Conservation (phyloP, 495 filamentous ascomycete genomes). For the Neurospora terricola region DNA sequence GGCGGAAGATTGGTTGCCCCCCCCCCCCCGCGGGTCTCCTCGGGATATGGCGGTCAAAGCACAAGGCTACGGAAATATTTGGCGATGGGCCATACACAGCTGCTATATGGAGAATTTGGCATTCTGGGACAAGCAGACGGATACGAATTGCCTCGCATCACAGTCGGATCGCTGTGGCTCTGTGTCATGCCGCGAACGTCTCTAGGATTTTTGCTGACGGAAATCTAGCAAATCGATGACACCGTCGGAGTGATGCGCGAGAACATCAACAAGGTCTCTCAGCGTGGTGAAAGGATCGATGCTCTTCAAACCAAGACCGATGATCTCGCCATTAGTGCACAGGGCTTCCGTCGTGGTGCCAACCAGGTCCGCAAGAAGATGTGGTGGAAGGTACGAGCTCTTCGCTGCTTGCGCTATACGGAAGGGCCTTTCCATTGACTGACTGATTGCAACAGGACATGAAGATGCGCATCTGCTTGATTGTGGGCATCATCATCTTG, state of each 20-base stretch:
- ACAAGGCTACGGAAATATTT: neutral
- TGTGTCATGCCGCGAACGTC: neutral
- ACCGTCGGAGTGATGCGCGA: constrained; percentile 88
- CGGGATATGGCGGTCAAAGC: neutral
- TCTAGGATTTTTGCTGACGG: constrained; percentile 3
- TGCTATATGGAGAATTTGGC: neutral
- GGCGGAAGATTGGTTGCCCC: neutral
- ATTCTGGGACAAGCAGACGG: neutral
- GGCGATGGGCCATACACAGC: neutral
- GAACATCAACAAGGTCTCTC: constrained; percentile 85
- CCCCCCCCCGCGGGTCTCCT: neutral
- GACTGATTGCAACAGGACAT: constrained; percentile 50
- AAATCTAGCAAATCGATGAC: constrained; percentile 82
- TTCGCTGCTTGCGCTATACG: neutral
- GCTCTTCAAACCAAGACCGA: constrained; percentile 92
- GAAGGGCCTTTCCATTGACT: neutral
- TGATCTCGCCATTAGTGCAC: constrained; percentile 78
- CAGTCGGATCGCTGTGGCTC: neutral
- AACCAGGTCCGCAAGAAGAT: constrained; percentile 93
- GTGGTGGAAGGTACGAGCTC: constrained; percentile 41
- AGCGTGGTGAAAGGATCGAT: constrained; percentile 86
- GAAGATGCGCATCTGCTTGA: constrained; percentile 98
- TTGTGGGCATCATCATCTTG: constrained; percentile 76
- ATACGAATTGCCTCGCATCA: neutral
- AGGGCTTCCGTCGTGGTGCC: constrained; percentile 89